These are phyloP conservation scores for Yamadazyma siamensis DNA, from an alignment of 1,139 yeast species.

Conservation along the genomic window DNA sequence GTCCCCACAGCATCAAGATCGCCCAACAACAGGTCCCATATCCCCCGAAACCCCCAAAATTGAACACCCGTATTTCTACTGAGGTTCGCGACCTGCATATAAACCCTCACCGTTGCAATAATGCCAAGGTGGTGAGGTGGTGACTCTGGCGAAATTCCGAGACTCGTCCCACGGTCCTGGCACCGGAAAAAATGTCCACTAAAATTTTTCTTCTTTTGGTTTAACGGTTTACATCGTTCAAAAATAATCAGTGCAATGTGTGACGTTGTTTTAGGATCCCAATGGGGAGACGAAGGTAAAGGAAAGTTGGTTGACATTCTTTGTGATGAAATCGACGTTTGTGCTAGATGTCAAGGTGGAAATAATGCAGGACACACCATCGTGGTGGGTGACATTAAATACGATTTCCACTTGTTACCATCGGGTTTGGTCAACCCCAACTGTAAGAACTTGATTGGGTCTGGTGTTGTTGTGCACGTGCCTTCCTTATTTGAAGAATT, in stretches of 20 bases:
- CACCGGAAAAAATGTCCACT: too few species aligned
- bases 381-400: constrained; percentile 82
- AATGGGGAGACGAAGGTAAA: constrained; percentile 99
- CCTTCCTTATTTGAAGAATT: constrained; percentile 92
- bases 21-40: too few species aligned
- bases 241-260: constrained; percentile 58
- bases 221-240: constrained; percentile 7
- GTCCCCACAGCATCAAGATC: too few species aligned
- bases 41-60: too few species aligned
- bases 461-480: constrained; percentile 94
- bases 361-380: constrained; percentile 99
- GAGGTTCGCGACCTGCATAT: too few species aligned
- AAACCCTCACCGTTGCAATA: too few species aligned
- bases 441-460: constrained; percentile 85
- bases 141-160: too few species aligned
- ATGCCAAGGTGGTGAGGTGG: too few species aligned
- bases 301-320: constrained; percentile 94
- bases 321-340: constrained; percentile 91
- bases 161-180: too few species aligned
- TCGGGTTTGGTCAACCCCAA: constrained; percentile 93
- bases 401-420: constrained; percentile 98
- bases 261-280: constrained; percentile 94
- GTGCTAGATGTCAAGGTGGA: constrained; percentile 99
- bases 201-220: too few species aligned
- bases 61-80: too few species aligned